Conservation (phyloP, 176 grass and related monocot species). For the Raddia distichophylla region DNA sequence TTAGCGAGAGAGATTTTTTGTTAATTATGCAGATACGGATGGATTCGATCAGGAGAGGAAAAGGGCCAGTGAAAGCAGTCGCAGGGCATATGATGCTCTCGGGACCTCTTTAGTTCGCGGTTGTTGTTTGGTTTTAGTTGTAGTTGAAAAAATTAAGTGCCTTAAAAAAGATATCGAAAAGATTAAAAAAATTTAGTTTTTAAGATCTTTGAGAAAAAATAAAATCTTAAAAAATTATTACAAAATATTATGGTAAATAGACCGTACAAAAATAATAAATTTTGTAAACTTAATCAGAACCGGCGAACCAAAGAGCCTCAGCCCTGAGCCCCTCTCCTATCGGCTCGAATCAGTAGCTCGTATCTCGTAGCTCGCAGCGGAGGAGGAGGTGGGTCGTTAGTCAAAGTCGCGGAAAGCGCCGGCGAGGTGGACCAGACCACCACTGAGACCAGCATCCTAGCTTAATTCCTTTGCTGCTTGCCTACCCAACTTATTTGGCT, state of each 20-base stretch:
- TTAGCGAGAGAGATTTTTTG: neutral
- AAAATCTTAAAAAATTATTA: no score
- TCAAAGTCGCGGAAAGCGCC: constrained; percentile 37
- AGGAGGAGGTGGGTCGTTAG: neutral
- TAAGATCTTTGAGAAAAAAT: no score
- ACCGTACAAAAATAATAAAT: no score
- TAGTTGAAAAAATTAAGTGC: no score
- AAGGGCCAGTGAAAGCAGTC: constrained; percentile 29
- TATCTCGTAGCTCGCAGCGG: neutral
- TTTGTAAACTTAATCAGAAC: no score
- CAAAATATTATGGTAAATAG: no score
- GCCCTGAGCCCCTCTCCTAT: constrained; percentile 20
- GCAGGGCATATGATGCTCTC: constrained; percentile 48
- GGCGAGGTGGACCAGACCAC: constrained; percentile 23
- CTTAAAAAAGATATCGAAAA: no score
- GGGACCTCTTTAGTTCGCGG: no score
- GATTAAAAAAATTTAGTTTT: no score
- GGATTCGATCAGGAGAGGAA: constrained; percentile 27
- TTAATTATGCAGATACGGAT: constrained; percentile 30
- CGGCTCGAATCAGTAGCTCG: constrained; percentile 8
- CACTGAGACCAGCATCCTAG: no score
- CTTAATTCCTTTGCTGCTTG: neutral
- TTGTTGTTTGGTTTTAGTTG: no score
- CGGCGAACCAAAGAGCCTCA: no score
- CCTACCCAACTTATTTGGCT: constrained; percentile 29